Evolutionary conservation across 306 rosid species (phyloP).

Genomic region (Begonia fuchsioides): DNA sequence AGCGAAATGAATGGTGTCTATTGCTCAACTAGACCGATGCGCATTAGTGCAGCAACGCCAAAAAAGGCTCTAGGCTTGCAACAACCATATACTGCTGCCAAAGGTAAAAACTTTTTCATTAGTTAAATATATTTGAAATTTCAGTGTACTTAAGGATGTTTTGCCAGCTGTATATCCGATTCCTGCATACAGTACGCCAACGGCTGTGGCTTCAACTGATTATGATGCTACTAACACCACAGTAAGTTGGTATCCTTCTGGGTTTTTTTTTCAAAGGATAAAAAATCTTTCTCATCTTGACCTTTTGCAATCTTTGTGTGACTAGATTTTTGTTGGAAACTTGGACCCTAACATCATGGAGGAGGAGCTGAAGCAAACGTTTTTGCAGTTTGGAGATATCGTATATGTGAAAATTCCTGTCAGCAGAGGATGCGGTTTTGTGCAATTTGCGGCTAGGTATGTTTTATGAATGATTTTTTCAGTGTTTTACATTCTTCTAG

Average conservation of each 20-base stretch:
- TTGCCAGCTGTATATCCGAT: slow-evolving; percentile 45
- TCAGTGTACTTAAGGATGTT: slow-evolving; percentile 8
- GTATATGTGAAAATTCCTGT: slow-evolving; percentile 54
- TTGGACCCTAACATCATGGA: slow-evolving; percentile 68
- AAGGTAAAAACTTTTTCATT: slow-evolving; percentile 42
- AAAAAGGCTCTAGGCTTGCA: slow-evolving; percentile 54
- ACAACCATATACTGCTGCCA: slow-evolving; percentile 42
- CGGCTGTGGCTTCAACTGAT: slow-evolving; percentile 30
- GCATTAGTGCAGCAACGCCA: slow-evolving; percentile 83
- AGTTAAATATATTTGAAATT: no score
- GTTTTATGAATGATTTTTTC: slow-evolving; percentile 1
- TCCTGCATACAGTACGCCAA: slow-evolving; percentile 51
- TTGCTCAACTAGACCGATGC: slow-evolving; percentile 88
- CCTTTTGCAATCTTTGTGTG: slow-evolving; percentile 12
- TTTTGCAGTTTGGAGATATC: slow-evolving; percentile 73
- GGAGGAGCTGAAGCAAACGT: slow-evolving; percentile 75
- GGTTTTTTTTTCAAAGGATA: neutral
- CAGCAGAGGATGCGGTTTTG: slow-evolving; percentile 75
- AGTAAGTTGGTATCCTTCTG: slow-evolving; percentile 23
- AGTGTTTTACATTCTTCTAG: no score
- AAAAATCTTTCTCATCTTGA: neutral
- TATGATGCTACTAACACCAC: slow-evolving; percentile 74
- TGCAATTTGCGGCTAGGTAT: slow-evolving; percentile 74
- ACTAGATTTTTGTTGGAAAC: slow-evolving; percentile 74
- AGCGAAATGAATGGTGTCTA: slow-evolving; percentile 77